Evolutionary conservation across 2,329 filamentous ascomycete genomes (phyloP), one percentile per base, ranked within the genome.

Genomic region (Verticillium alfalfae): DNA sequence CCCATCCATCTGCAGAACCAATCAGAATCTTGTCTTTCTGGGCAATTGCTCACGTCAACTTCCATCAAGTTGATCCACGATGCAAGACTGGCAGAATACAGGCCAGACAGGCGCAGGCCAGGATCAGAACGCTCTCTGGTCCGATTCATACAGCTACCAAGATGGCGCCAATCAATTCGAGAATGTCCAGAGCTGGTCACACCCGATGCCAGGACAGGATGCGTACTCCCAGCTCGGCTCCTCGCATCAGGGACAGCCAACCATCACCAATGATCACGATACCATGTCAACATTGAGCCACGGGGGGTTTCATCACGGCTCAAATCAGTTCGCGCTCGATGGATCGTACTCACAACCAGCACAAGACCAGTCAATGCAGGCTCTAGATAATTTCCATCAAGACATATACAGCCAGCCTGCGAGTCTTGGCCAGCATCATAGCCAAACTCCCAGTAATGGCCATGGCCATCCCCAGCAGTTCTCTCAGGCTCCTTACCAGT

Each of bases 141-240:
- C 61, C 18, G 56, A 61, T 26, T n/a, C 41, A 12, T 66, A 56
- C 18, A 59, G 34, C 16, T 64, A 60, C 54, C 34, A 56, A 18
- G 63, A 65, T 57, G 63, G 58, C 26, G 18, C 59, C 18, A 59
- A 41, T 45, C 74, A 77, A 41, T 79, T 75, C 66, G 76, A 78
- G 58, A 71, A 73, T 58, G 69, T 68, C 52, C 75, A 78, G 60
- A 62, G 70, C 39, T 79, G 77, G 77, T 66, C 71, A 9, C 76
- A 78, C 63, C 63, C 73, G 37, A 69, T 75, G 58, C 63, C 67
- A 31, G 73, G 73, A 18, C 75, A 76, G 62, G 58, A 70, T 22
- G 63, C 67, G 22, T 67, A 67, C 26, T 76, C 73, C 67, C 63
- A 75, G 69, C 66, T 77, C 73, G 63, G 54, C 18, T 63, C 63